Base-by-base conservation (phyloP, 1,139 yeast species). In the Yamadazyma atlantica region DNA sequence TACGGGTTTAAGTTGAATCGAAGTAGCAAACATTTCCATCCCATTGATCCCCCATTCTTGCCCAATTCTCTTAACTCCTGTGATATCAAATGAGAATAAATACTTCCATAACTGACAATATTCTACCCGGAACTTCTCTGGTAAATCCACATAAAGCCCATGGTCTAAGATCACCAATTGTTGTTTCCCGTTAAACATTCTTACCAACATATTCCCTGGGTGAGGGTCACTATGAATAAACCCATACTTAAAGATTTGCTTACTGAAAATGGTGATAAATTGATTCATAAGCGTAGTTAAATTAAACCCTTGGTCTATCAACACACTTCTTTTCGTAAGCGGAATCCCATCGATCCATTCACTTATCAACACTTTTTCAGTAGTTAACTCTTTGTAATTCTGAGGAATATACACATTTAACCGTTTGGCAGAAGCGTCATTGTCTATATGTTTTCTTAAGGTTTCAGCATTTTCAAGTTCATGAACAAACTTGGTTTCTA, bases 161-260 rank as follows among this genome's bases (percentile, higher is more conserved):
- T 85, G 94, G 54, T 85, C 95, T 33, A 85, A 61, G 32, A 85
- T 64, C 23, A 85, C 88, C 38, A 85, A 61, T 51, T 84, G 79
- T 52, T 80, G 85, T 33, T 64, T 60, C 8, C 69, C 68, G 1
- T 57, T 49, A 1, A 51, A 41, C 19, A 62, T 58, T 21, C 64
- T 61, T 2, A 80, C 76, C 41, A 85, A 55, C 43, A 85, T 59
- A 53, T 85, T 85, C 3, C 95, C 95, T 1, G 94, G 94, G 53
- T 85, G 95, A 5, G 92, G 87, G 55, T 85, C 95, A 36, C 89
- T 79, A 56, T 85, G 94, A 12, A 85, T 80, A 42, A 78, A 69
- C 6, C 94, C 94, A 76, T 86, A 85, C 30, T 73, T 67, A 56
- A 84, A 85, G 22, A 84, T 81, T 62, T 83, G 90, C 41, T 76